Percentiles rank a stretch among this genome's conserved stretches.
Conservation (phyloP, 805 yeast species). For the Hanseniaspora taiwanica region DNA sequence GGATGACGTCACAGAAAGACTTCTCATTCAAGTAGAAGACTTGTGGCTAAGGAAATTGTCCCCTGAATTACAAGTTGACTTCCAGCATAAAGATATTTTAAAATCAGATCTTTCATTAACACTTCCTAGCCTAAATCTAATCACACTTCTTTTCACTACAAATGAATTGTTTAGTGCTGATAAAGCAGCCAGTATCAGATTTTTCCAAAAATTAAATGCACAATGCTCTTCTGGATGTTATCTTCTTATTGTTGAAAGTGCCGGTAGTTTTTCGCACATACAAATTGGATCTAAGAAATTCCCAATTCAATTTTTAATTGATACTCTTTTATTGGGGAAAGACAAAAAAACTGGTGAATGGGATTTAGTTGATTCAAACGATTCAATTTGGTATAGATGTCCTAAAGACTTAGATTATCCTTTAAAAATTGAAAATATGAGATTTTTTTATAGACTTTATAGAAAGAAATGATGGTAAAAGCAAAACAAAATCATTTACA, state of each 20-base stretch:
- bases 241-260: conserved; percentile 68
- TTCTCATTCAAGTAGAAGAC: conserved; percentile 30
- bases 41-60: conserved; percentile 40
- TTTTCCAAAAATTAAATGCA: conserved; percentile 39
- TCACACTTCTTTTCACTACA: conserved; percentile 73
- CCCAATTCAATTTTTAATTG: conserved; percentile 72
- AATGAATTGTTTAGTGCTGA: conserved; percentile 72
- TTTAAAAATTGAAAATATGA: conserved; percentile 72
- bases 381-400: conserved; percentile 71
- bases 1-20: conserved; percentile 36
- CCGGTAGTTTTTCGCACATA: conserved; percentile 79
- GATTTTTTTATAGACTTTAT: conserved; percentile 70
- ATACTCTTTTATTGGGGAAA: conserved; percentile 51
- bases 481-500: background rate
- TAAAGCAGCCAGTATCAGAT: conserved; percentile 42
- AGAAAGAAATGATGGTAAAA: conserved; percentile 28
- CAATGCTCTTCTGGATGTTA: conserved; percentile 43
- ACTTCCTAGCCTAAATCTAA: conserved; percentile 29
- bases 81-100: conserved; percentile 26
- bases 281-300: conserved; percentile 62
- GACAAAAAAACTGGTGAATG: conserved; percentile 35
- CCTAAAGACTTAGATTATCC: conserved; percentile 41
- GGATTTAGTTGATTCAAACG: conserved; percentile 52
- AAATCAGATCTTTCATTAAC: conserved; percentile 14
- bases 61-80: conserved; percentile 22